A percentile compares a stretch with the other conserved stretches of the same genome.
Conservation (phyloP, 345 rosid genomes). For the Linum usitatissimum region DNA sequence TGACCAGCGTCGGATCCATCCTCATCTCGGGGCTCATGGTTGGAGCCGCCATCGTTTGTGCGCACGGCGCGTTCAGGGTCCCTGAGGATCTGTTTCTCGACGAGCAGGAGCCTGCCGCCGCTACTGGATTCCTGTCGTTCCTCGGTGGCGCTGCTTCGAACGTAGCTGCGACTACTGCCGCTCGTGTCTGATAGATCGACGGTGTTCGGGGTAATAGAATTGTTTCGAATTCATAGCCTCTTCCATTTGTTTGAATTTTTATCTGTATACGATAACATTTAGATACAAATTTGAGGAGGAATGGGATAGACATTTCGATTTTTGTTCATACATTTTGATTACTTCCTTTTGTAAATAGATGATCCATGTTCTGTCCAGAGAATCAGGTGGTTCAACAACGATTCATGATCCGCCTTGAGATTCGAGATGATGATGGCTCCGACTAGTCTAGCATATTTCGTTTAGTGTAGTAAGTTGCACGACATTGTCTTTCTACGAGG, state of each 20-base stretch:
- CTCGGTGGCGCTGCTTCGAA: constrained; percentile 64
- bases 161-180: constrained; percentile 35
- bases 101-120: constrained; percentile 51
- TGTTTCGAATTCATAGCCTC: background rate
- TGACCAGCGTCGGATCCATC: constrained; percentile 69
- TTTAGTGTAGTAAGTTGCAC: too few relatives aligned
- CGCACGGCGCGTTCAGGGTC: constrained; percentile 56
- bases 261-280: too few relatives aligned
- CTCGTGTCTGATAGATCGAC: constrained; percentile 25
- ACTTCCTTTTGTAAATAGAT: too few relatives aligned
- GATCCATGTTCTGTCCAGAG: too few relatives aligned
- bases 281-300: background rate
- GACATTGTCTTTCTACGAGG: too few relatives aligned
- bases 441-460: too few relatives aligned
- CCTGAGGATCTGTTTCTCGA: constrained; percentile 75
- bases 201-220: background rate
- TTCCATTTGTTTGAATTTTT: background rate
- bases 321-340: too few relatives aligned
- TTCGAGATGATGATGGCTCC: too few relatives aligned
- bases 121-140: constrained; percentile 66
- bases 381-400: too few relatives aligned
- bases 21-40: constrained; percentile 57
- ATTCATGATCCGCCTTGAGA: too few relatives aligned
- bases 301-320: too few relatives aligned
- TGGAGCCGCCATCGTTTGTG: constrained; percentile 56